Evolutionary conservation across 306 rosid species (phyloP).

Genomic region (Trifolium subterraneum): DNA sequence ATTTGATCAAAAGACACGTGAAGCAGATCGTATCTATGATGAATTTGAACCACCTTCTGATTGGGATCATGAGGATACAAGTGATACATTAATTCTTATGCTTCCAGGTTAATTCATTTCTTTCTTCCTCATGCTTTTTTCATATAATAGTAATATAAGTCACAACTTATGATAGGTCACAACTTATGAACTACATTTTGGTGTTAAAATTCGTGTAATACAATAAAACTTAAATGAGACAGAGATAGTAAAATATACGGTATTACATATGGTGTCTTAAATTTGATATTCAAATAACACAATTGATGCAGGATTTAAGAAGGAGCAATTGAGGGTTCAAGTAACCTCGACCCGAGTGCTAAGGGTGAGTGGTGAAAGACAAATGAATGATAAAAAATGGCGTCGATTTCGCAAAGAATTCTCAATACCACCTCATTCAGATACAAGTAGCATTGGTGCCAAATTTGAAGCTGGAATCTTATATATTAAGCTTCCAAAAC

Average conservation of each 20-base stretch:
- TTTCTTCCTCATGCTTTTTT: neutral
- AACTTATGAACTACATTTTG: no score
- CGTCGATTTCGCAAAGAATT: constrained; percentile 34
- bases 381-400: constrained; percentile 18
- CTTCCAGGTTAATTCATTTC: constrained; percentile 48
- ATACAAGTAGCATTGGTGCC: constrained; percentile 31
- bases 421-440: neutral
- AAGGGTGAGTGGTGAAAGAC: constrained; percentile 58
- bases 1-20: constrained; percentile 16
- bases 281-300: neutral
- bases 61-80: constrained; percentile 37
- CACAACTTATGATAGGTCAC: no score
- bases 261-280: neutral
- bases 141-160: neutral
- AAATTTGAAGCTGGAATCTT: constrained; percentile 47
- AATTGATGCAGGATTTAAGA: constrained; percentile 53
- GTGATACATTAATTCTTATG: constrained; percentile 41
- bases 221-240: no score
- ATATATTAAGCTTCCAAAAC: constrained; percentile 37
- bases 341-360: constrained; percentile 41
- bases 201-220: no score
- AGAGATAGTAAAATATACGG: no score
- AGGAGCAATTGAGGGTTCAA: constrained; percentile 58
- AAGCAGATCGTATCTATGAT: constrained; percentile 11
- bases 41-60: constrained; percentile 41